Evolutionary conservation across 1,139 yeast genomes (phyloP).

Genomic region (Blastobotrys capitulatus): DNA sequence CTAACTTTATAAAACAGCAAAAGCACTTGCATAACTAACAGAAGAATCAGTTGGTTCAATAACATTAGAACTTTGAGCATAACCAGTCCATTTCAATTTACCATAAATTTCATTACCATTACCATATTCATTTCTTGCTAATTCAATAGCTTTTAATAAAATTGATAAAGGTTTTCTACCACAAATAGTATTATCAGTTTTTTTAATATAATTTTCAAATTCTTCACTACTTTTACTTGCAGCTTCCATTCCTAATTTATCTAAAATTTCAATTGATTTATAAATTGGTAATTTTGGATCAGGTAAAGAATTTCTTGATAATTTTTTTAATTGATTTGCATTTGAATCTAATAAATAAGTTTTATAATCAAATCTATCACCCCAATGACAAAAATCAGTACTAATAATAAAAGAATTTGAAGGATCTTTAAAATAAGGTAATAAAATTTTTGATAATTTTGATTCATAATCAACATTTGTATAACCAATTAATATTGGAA

Average conservation of each 20-base stretch:
- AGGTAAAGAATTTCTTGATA: constrained; percentile 14
- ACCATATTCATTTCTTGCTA: constrained; percentile 13
- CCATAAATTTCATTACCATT: constrained; percentile 19
- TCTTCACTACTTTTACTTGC: constrained; percentile 49
- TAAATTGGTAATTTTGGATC: constrained; percentile 44
- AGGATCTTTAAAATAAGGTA: constrained; percentile 51
- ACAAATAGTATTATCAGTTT: constrained; percentile 86
- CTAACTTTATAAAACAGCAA: constrained; percentile 41
- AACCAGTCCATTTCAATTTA: constrained; percentile 68
- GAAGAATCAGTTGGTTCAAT: constrained; percentile 54
- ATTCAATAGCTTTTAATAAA: constrained; percentile 45
- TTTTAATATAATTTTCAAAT: constrained; percentile 64
- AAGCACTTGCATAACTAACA: constrained; percentile 89
- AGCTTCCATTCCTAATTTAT: constrained; percentile 61
- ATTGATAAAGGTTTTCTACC: constrained; percentile 82
- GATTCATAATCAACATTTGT: constrained; percentile 44
- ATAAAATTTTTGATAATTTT: constrained; percentile 45
- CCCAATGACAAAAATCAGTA: constrained; percentile 98
- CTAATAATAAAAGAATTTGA: constrained; percentile 71
- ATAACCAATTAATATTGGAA: constrained; percentile 79
- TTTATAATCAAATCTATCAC: constrained; percentile 67
- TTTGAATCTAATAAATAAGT: constrained; percentile 41
- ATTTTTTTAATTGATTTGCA: constrained; percentile 12
- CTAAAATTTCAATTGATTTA: constrained; percentile 67
- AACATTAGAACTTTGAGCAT: constrained; percentile 69